Conservation (phyloP, 805 yeast genomes). For the Starmerella stellata region DNA sequence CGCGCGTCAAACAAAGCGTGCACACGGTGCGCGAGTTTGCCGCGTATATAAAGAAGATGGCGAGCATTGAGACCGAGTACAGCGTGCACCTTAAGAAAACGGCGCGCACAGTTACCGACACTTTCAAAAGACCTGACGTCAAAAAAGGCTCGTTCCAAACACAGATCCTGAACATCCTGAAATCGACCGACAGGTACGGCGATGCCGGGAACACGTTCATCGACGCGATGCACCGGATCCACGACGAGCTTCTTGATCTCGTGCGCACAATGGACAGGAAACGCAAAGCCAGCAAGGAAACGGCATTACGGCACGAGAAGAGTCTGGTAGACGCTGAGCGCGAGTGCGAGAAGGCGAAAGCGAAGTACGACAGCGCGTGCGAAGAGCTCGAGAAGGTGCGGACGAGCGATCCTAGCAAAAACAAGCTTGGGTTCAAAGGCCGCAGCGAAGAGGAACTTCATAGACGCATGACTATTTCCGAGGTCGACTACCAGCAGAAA, state of each 20-base stretch:
- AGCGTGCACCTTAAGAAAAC: slow-evolving; percentile 56
- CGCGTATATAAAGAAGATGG: slow-evolving; percentile 59
- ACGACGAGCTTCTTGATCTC: slow-evolving; percentile 62
- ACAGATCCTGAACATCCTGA: slow-evolving; percentile 50
- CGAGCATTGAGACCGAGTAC: slow-evolving; percentile 61
- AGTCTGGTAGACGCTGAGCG: slow-evolving; percentile 67
- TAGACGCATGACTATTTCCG: slow-evolving; percentile 65
- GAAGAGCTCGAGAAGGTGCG: slow-evolving; percentile 71
- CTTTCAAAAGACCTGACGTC: slow-evolving; percentile 31
- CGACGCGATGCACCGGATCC: slow-evolving; percentile 64
- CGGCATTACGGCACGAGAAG: slow-evolving; percentile 62
- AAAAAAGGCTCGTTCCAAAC: slow-evolving; percentile 48
- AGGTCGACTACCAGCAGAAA: slow-evolving; percentile 64
- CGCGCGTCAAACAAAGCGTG: slow-evolving; percentile 60
- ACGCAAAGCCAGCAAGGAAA: slow-evolving; percentile 66
- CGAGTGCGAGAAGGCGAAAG: slow-evolving; percentile 75
- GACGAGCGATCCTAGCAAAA: slow-evolving; percentile 66
- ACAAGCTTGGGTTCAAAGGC: slow-evolving; percentile 61
- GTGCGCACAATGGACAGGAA: slow-evolving; percentile 49
- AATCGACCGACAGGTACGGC: slow-evolving; percentile 57
- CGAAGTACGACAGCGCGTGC: slow-evolving; percentile 58
- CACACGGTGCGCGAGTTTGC: slow-evolving; percentile 73
- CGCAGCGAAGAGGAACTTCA: slow-evolving; percentile 83
- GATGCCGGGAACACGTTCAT: slow-evolving; percentile 61
- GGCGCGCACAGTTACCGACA: slow-evolving; percentile 35